Percentiles rank a stretch among this genome's conserved stretches.
These are phyloP conservation scores for Nannochloropsis oceanica DNA, from an alignment of 108 stramenopile genomes.

Conservation along the genomic window DNA sequence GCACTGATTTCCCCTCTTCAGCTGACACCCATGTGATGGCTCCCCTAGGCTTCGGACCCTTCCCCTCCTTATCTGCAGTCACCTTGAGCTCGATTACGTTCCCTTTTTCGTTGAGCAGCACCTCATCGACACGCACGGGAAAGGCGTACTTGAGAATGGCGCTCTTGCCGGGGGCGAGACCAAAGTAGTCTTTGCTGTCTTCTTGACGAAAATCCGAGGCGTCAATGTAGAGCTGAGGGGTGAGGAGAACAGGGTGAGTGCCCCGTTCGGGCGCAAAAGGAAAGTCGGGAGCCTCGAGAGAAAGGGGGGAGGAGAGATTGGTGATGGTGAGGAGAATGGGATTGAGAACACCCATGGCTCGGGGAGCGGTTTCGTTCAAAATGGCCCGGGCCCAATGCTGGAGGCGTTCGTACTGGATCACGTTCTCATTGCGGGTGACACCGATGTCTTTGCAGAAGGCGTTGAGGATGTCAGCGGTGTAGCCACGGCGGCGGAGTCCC, in stretches of 20 bases:
- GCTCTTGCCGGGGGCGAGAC: slow-evolving; percentile 75
- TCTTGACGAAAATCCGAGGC: slow-evolving; percentile 69
- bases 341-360: slow-evolving; percentile 75
- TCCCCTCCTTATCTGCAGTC: not conserved
- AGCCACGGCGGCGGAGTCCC: slow-evolving; percentile 84
- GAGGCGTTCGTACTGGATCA: slow-evolving; percentile 72
- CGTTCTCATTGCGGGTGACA: slow-evolving; percentile 72
- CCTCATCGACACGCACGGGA: slow-evolving; percentile 52
- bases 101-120: not conserved
- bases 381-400: slow-evolving; percentile 30
- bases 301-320: not conserved
- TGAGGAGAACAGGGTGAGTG: slow-evolving; percentile 58
- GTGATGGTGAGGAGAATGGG: slow-evolving; percentile 62
- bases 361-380: slow-evolving; percentile 46
- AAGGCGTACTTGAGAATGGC: slow-evolving; percentile 80
- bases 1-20: slow-evolving; percentile 1
- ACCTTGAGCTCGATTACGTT: not conserved
- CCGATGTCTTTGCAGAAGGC: slow-evolving; percentile 88
- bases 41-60: slow-evolving; percentile 11
- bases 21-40: slow-evolving; percentile 37
- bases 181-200: slow-evolving; percentile 55
- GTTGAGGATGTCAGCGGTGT: slow-evolving; percentile 80
- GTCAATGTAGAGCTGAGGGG: slow-evolving; percentile 68
- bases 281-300: slow-evolving; percentile 8
- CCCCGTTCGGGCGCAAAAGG: slow-evolving; percentile 68